Conservation (phyloP, 116 monocot species). For the Dioscorea cayenensis region DNA sequence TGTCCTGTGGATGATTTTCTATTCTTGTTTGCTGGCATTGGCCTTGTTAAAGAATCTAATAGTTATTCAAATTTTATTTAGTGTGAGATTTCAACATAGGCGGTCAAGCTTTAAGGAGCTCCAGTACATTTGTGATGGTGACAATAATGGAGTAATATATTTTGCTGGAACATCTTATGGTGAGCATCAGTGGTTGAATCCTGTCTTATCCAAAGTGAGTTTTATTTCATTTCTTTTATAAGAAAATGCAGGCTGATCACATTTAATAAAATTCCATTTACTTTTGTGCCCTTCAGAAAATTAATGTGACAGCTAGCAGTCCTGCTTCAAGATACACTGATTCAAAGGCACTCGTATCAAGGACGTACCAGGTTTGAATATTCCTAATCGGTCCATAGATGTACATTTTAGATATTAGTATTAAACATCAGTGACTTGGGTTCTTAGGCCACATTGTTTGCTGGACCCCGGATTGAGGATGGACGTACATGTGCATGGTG, state of each 20-base stretch:
- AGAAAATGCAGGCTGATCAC: neutral
- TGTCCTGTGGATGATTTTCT: too few species aligned
- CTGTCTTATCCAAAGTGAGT: constrained; percentile 77
- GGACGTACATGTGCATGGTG: constrained; percentile 80
- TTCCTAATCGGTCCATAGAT: neutral
- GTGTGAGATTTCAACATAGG: constrained; percentile 82
- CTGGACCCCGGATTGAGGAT: constrained; percentile 68
- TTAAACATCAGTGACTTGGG: constrained; percentile 1
- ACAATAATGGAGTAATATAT: constrained; percentile 87
- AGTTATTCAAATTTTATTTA: constrained; percentile 5
- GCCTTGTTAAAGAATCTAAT: too few species aligned
- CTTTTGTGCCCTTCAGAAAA: constrained; percentile 47
- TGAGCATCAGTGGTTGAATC: constrained; percentile 93
- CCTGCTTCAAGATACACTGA: constrained; percentile 93
- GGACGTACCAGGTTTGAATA: constrained; percentile 65
- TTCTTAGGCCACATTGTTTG: constrained; percentile 74
- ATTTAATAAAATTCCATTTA: neutral
- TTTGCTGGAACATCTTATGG: constrained; percentile 96
- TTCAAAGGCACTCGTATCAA: constrained; percentile 81
- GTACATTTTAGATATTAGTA: constrained; percentile 1
- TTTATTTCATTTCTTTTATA: neutral
- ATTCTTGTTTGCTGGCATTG: too few species aligned
- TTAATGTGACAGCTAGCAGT: constrained; percentile 75
- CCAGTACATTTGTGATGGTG: constrained; percentile 92
- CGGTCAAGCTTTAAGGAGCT: constrained; percentile 93